Base-by-base conservation (phyloP, 176 grass and related monocot genomes). In the Canna indica region DNA sequence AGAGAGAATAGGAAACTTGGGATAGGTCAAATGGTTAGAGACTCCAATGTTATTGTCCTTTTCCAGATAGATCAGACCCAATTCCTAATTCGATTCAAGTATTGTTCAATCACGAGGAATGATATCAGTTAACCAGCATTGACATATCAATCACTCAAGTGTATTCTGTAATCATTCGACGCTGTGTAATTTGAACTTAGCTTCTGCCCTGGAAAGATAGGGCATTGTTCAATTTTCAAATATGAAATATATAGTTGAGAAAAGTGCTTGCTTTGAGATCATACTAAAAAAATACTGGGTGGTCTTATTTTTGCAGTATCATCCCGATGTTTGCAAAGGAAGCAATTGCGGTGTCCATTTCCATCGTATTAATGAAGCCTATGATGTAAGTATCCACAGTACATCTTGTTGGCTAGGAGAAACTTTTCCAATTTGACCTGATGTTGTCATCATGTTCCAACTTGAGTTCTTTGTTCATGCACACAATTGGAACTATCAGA, bases 321-420 rank as follows among this genome's bases (percentile, higher is more conserved):
- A 84, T 76, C 82, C 82, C 34, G 82, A 84, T 24, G 82, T 84
- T 16, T 84, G 77, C 59, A 84, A 80, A 79, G 82, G 65, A 39
- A 76, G 54, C 54, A 67, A 84, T 41, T 76, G 77, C 66, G 8
- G 56, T 64, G 36, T 79, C 58, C 82, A 76, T 32, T 84, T 84
- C 65, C 66, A 84, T 50, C 64, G 53, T 25, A 84, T 84, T 7
- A 79, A 84, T 25, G 71, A 79, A 72, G 82, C 82, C 53, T 84
- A 84, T 76, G 69, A 84, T 60, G 82, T 84, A 64, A 79, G 67
- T 79, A 47, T 10, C 33, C 25, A 44, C n/a, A 18, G 39, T 27
- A 25, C 10, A 0, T 13, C 30, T 11, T 30, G 34, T 26, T 67
- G 22, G 59, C 39, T 41, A 45, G 1, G 22, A 58, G 22, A 11